Conservation (phyloP, 495 filamentous ascomycete genomes). For the Hyaloscypha finlandica region DNA sequence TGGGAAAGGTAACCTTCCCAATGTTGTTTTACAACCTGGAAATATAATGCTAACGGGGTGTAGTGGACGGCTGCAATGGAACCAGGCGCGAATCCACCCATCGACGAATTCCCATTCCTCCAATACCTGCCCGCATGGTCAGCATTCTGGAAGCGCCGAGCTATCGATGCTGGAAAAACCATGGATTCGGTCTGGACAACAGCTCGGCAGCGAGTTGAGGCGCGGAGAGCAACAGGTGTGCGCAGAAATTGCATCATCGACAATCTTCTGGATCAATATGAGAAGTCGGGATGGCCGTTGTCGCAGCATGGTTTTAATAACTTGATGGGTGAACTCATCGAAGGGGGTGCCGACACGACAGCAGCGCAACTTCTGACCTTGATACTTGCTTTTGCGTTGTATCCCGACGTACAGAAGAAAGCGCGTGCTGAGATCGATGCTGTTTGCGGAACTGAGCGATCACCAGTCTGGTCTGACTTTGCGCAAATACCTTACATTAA, state of each 20-base stretch:
- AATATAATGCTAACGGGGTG: not conserved
- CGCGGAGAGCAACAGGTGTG: not conserved
- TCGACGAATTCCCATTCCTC: slow-evolving; percentile 9
- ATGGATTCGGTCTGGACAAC: not conserved
- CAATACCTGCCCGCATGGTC: not conserved
- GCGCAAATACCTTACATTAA: slow-evolving; percentile 50
- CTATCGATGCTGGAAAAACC: too few relatives aligned
- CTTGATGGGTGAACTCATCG: not conserved
- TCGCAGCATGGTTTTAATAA: too few relatives aligned
- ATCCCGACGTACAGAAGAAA: slow-evolving; percentile 41
- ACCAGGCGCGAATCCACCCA: slow-evolving; percentile 10
- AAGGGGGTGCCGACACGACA: slow-evolving; percentile 12
- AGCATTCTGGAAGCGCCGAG: not conserved
- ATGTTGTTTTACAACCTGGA: too few relatives aligned
- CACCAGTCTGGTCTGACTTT: slow-evolving; percentile 32
- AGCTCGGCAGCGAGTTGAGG: not conserved
- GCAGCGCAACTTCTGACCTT: slow-evolving; percentile 1
- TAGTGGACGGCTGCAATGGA: not conserved
- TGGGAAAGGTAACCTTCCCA: too few relatives aligned
- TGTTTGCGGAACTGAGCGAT: slow-evolving; percentile 30
- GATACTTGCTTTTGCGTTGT: slow-evolving; percentile 46
- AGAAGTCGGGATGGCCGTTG: not conserved
- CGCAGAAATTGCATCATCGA: not conserved
- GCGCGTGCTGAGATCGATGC: slow-evolving; percentile 36
- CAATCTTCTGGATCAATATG: not conserved